Base-by-base conservation (phyloP, 2,329 filamentous ascomycete species). In the Chrysosporium queenslandicum region DNA sequence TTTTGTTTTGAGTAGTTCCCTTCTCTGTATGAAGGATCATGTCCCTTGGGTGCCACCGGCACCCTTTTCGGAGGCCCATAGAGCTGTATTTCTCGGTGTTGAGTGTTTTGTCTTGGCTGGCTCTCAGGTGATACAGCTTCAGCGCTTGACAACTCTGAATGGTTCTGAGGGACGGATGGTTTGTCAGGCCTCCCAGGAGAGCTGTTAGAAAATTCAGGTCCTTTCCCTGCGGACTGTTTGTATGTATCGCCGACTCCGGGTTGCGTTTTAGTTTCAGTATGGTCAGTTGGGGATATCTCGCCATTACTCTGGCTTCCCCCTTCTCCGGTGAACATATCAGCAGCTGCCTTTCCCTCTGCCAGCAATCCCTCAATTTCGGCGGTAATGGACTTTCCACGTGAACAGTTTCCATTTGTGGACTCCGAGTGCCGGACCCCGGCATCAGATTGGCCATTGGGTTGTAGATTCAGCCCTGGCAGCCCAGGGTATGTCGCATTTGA, bases 341-440 rank as follows among this genome's bases (percentile, higher is more conserved):
- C 51, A 32, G 58, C 57, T n/a, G 53, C 58, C 46, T 54, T 58
- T 8, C 45, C 56, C 36, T 59, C 58, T 4, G 58, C 58, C 16
- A 58, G 47, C 29, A 58, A 32, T 11, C 52, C 52, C n/a, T 58
- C 56, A 34, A 59, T 57, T 41, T 58, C 56, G 34, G 51, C 48
- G 34, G 43, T 48, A 41, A 55, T 52, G 18, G 51, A 50, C 36
- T 45, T 52, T 21, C 41, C 46, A 45, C 18, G 23, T 14, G 36
- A 21, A 36, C 30, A 46, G 3, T 30, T 41, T 18, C 25, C 23
- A 23, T 23, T 41, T 7, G 16, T 20, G n/a, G 16, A 9, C 12
- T 4, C 32, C 2, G 37, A 32, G 16, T 23, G 9, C 7, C 16
- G n/a, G 7, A 23, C 39, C 37, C 18, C 16, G 11, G 11, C 40